Evolutionary conservation across 768 basidiomycete genomes (phyloP).

Genomic region (Auricularia sp.): DNA sequence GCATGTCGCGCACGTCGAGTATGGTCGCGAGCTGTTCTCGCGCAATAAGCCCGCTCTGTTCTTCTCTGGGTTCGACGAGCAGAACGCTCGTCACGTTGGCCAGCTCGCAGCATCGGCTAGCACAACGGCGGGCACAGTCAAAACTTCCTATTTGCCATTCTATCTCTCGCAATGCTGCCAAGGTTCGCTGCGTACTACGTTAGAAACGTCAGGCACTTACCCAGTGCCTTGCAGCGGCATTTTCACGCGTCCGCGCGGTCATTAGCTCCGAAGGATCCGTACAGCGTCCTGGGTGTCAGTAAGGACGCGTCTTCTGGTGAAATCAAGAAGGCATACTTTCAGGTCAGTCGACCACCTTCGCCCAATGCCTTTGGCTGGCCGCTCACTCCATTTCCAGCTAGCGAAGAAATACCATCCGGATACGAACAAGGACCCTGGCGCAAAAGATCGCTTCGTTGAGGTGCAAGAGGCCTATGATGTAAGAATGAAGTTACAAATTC

Average conservation of each 20-base stretch:
- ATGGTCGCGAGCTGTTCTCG: neutral
- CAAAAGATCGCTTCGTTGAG: constrained; percentile 89
- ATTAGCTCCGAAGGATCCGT: constrained; percentile 69
- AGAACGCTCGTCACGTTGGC: neutral
- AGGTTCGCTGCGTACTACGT: neutral
- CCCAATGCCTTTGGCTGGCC: neutral
- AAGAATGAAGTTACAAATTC: constrained; percentile 19
- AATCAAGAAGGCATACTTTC: constrained; percentile 96
- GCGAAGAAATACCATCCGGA: constrained; percentile 98
- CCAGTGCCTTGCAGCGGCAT: constrained; percentile 45
- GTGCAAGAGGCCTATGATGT: constrained; percentile 98
- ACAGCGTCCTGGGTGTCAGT: constrained; percentile 79
- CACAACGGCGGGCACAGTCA: too few relatives aligned
- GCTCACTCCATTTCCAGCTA: constrained; percentile 43
- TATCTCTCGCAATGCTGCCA: neutral
- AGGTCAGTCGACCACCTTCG: constrained; percentile 43
- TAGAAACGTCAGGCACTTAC: neutral
- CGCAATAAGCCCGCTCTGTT: neutral
- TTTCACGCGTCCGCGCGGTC: constrained; percentile 60
- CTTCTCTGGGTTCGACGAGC: neutral
- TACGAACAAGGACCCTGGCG: constrained; percentile 84
- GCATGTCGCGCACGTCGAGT: neutral
- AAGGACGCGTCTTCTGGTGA: constrained; percentile 75
- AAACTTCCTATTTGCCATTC: neutral
- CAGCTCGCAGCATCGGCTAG: too few relatives aligned